Conservation (phyloP, 2,329 filamentous ascomycete species). For the Helotiales sp. region DNA sequence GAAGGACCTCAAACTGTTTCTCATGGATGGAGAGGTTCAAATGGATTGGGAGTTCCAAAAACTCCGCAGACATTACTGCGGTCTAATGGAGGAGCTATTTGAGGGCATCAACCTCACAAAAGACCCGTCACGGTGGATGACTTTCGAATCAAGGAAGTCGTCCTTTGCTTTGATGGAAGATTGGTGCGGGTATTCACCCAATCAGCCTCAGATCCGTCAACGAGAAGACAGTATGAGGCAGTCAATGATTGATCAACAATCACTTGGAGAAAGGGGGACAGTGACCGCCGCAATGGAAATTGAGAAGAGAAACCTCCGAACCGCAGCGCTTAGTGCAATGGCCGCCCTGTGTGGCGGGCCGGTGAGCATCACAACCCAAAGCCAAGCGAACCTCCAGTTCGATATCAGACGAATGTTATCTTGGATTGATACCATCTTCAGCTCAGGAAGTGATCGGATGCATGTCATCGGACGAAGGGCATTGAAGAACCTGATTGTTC, state of each 20-base stretch:
- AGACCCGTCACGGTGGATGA: constrained; percentile 92
- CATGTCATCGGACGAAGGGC: constrained; percentile 89
- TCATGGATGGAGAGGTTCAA: constrained; percentile 94
- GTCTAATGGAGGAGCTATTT: constrained; percentile 89
- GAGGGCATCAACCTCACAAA: constrained; percentile 86
- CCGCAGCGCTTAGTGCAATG: constrained; percentile 93
- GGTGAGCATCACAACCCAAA: constrained; percentile 86
- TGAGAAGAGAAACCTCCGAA: constrained; percentile 90
- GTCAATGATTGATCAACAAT: constrained; percentile 79
- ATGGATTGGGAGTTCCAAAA: constrained; percentile 95
- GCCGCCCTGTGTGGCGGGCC: constrained; percentile 87
- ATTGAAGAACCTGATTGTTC: constrained; percentile 84
- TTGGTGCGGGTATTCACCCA: constrained; percentile 97
- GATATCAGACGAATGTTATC: constrained; percentile 90
- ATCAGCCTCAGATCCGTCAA: constrained; percentile 79
- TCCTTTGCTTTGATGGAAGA: constrained; percentile 98
- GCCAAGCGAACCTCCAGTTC: constrained; percentile 85
- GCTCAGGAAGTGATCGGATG: constrained; percentile 86
- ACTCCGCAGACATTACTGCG: constrained; percentile 90
- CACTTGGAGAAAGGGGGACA: constrained; percentile 73
- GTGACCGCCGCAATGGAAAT: constrained; percentile 93
- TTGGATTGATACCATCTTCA: constrained; percentile 96
- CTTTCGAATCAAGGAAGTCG: constrained; percentile 94
- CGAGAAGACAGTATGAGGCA: constrained; percentile 88
- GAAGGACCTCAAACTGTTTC: constrained; percentile 89